A percentile compares a stretch with the other conserved stretches of the same genome.
Conservation (phyloP, 371 early-diverging fungal species). For the Mucor plumbeus region DNA sequence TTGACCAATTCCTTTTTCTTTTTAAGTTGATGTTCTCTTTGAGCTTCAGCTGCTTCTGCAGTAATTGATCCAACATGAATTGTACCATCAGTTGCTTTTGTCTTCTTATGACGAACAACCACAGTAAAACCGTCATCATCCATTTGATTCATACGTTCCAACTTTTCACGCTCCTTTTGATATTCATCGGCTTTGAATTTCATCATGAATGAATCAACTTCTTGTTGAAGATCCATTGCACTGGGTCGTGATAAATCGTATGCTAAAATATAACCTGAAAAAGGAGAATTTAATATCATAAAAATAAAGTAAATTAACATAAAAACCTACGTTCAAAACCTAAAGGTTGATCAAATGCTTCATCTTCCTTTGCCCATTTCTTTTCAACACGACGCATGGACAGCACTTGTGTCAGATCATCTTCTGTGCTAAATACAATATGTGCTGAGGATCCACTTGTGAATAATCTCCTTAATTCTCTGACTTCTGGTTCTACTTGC, state of each 20-base stretch:
- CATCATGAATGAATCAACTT: slow-evolving; percentile 76
- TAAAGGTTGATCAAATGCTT: slow-evolving; percentile 49
- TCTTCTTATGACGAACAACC: slow-evolving; percentile 74
- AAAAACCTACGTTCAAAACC: slow-evolving; percentile 58
- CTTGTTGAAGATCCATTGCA: slow-evolving; percentile 55
- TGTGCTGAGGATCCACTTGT: slow-evolving; percentile 73
- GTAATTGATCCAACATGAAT: slow-evolving; percentile 60
- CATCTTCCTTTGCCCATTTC: slow-evolving; percentile 65
- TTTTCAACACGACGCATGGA: slow-evolving; percentile 65
- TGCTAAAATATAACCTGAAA: slow-evolving; percentile 40
- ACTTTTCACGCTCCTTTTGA: slow-evolving; percentile 65
- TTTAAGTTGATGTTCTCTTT: slow-evolving; percentile 21
- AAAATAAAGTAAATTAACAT: background rate
- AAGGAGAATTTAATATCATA: background rate
- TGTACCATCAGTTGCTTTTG: slow-evolving; percentile 61
- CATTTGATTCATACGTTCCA: slow-evolving; percentile 74
- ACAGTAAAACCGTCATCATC: slow-evolving; percentile 96
- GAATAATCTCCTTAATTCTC: slow-evolving; percentile 42
- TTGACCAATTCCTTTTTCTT: slow-evolving; percentile 82
- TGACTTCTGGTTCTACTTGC: slow-evolving; percentile 14
- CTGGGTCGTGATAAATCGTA: slow-evolving; percentile 66
- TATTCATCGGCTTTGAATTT: slow-evolving; percentile 85
- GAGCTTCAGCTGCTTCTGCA: slow-evolving; percentile 48
- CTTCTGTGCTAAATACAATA: slow-evolving; percentile 74
- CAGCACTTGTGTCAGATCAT: slow-evolving; percentile 66